phyloP scores from a whole-genome alignment of 2,329 filamentous ascomycete species.

The Colletotrichum sp. region DNA sequence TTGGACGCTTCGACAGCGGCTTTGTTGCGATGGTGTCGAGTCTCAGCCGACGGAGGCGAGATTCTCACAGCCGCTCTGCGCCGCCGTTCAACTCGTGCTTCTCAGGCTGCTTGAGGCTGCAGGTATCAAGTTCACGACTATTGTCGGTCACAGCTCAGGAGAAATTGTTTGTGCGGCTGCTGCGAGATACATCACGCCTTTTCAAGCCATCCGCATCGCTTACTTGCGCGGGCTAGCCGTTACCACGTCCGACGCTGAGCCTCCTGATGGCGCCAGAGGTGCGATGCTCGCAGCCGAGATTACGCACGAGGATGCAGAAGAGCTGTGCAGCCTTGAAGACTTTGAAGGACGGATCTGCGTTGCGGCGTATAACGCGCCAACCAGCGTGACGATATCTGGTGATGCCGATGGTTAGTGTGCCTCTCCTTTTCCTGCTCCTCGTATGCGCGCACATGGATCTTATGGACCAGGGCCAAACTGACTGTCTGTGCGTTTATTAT shows the following conservation, averaged over 20 bases:
- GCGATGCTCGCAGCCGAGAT: constrained; percentile 29
- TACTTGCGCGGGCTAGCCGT: constrained; percentile 47
- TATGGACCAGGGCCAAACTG: not conserved
- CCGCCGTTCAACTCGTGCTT: constrained; percentile 32
- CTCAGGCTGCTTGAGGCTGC: constrained; percentile 30
- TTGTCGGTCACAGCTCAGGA: constrained; percentile 53
- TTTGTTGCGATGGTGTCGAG: constrained; percentile 7
- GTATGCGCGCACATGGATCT: not conserved
- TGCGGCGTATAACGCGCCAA: constrained; percentile 26
- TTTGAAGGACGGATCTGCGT: constrained; percentile 24
- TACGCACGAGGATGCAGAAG: constrained; percentile 17
- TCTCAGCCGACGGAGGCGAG: constrained; percentile 24
- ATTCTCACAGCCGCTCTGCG: constrained; percentile 35
- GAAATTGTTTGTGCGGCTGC: constrained; percentile 57
- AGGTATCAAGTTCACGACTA: constrained; percentile 36
- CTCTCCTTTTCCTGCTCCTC: not conserved
- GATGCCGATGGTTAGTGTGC: constrained; percentile 24
- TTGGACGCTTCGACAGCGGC: constrained; percentile 30
- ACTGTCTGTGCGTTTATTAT: not conserved
- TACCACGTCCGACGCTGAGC: not conserved
- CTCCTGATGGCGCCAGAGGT: constrained; percentile 11
- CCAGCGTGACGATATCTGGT: constrained; percentile 29
- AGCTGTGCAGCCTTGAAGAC: not conserved
- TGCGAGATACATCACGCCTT: constrained; percentile 41
- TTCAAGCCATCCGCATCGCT: constrained; percentile 47